A percentile compares a stretch with the other conserved stretches of the same genome.
These are phyloP conservation scores for Maudiozyma barnettii DNA, from an alignment of 805 yeast species.

Conservation along the genomic window DNA sequence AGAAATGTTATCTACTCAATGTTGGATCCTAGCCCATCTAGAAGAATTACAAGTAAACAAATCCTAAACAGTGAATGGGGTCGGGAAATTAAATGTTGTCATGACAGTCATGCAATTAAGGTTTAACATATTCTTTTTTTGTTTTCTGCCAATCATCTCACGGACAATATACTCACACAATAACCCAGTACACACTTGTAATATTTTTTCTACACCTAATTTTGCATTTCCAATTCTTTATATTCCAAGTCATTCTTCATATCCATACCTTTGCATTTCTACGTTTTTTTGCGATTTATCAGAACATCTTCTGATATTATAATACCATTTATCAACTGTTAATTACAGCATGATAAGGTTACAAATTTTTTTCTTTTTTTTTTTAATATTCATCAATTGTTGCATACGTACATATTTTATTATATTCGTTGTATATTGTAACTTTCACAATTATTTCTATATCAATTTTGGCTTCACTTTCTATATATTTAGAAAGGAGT, in stretches of 20 bases:
- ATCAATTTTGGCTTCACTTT: no score
- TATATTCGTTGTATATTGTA: not conserved
- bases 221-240: no score
- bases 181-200: not conserved
- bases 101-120: constrained; percentile 2
- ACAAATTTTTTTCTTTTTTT: not conserved
- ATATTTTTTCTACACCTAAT: no score
- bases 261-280: no score
- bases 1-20: constrained; percentile 89
- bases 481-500: no score
- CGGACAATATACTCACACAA: not conserved
- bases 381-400: not conserved
- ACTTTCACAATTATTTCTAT: not conserved
- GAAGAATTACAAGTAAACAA: constrained; percentile 84
- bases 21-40: constrained; percentile 79
- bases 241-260: no score
- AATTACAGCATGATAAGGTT: not conserved
- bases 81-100: constrained; percentile 73
- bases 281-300: no score
- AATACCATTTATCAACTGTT: no score
- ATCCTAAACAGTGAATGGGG: constrained; percentile 94
- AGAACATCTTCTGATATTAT: no score
- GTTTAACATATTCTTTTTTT: not conserved
- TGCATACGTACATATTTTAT: not conserved
- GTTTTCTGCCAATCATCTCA: not conserved